phyloP scores from a whole-genome alignment of 2,329 filamentous ascomycete species.

The Conoideocrella luteorostrata region DNA sequence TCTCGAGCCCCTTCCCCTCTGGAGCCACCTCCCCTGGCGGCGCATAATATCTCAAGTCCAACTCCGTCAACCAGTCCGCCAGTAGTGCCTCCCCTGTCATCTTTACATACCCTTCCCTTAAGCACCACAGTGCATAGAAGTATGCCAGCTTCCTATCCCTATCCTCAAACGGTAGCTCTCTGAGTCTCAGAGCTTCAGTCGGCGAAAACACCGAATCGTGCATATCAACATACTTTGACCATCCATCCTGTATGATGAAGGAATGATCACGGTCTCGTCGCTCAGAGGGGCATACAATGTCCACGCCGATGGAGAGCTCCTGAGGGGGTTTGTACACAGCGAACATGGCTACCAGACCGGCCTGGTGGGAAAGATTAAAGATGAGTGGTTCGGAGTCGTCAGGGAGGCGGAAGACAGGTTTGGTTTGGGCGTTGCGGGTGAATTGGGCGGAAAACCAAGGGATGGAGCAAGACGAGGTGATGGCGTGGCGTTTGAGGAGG shows the following conservation, averaged over 20 bases:
- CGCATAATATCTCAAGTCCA: conserved; percentile 61
- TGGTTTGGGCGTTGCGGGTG: conserved; percentile 47
- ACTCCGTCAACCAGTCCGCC: conserved; percentile 62
- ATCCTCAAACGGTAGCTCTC: conserved; percentile 30
- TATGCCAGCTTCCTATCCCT: conserved; percentile 47
- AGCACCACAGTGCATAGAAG: conserved; percentile 74
- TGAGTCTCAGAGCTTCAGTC: conserved; percentile 57
- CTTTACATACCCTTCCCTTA: conserved; percentile 78
- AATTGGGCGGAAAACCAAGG: conserved; percentile 55
- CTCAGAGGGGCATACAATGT: conserved; percentile 71
- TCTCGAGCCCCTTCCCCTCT: conserved; percentile 16
- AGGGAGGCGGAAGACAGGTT: conserved; percentile 46
- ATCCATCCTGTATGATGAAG: conserved; percentile 53
- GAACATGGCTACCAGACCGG: conserved; percentile 63
- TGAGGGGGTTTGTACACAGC: conserved; percentile 37
- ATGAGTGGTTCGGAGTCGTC: conserved; percentile 42
- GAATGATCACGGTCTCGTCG: conserved; percentile 54
- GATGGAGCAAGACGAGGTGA: conserved; percentile 50
- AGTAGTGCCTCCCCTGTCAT: conserved; percentile 73
- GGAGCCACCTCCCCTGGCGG: conserved; percentile 38
- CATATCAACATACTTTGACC: conserved; percentile 62
- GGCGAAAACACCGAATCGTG: conserved; percentile 64
- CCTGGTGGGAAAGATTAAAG: conserved; percentile 78
- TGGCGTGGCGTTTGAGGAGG: conserved; percentile 65
- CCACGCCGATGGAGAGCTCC: conserved; percentile 54